A percentile compares a stretch with the other conserved stretches of the same genome.
phyloP scores from a whole-genome alignment of 306 rosid genomes.

The Lupinus albus region DNA sequence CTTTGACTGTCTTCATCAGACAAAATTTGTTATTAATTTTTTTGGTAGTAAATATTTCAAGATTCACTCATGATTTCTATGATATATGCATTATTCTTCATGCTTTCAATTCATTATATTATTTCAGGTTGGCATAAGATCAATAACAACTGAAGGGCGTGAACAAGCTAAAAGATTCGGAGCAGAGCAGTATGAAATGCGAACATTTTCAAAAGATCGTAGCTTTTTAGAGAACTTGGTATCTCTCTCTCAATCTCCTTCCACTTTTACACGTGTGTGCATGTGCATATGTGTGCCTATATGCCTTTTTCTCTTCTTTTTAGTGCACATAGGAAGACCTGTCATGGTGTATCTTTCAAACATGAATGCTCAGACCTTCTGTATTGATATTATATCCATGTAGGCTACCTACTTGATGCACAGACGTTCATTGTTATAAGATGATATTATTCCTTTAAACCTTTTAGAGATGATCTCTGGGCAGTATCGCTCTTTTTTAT shows the following conservation, averaged over 20 bases:
- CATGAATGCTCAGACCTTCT: neutral
- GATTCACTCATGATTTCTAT: neutral
- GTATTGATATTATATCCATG: constrained; percentile 15
- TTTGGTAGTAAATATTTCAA: constrained; percentile 6
- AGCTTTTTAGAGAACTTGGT: constrained; percentile 81
- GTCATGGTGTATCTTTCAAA: constrained; percentile 1
- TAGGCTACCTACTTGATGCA: neutral
- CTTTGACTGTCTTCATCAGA: neutral
- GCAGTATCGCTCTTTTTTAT: neutral
- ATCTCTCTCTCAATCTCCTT: constrained; percentile 35
- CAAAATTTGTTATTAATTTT: neutral
- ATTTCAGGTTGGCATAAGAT: constrained; percentile 86
- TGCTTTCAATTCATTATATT: constrained; percentile 21
- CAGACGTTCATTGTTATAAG: neutral
- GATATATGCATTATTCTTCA: constrained; percentile 4
- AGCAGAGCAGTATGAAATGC: constrained; percentile 94
- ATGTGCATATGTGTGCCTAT: too few species aligned
- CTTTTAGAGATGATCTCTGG: neutral
- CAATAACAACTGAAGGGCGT: constrained; percentile 84
- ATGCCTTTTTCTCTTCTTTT: constrained; percentile 20
- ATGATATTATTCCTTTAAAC: constrained; percentile 4
- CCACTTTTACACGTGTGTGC: neutral
- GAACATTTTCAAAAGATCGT: constrained; percentile 79
- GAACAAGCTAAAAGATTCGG: constrained; percentile 88
- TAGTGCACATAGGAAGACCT: neutral